Evolutionary conservation across 2,329 filamentous ascomycete species (phyloP).

Genomic region (Ramularia endophylla): DNA sequence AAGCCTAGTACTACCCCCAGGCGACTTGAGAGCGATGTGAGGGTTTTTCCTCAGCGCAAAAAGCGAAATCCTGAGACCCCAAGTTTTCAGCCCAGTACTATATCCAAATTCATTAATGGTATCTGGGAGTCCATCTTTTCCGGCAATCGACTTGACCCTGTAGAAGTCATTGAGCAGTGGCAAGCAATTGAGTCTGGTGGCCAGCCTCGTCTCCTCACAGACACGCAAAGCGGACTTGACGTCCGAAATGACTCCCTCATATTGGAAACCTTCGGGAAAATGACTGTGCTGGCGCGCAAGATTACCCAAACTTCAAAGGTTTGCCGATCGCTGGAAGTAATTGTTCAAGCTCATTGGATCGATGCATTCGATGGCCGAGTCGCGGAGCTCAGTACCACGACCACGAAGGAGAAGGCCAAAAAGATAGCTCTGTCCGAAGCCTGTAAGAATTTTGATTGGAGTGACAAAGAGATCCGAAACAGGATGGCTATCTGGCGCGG

Average conservation of each 20-base stretch:
- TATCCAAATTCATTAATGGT: constrained; percentile 45
- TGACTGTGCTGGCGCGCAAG: constrained; percentile 40
- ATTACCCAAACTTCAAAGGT: constrained; percentile 48
- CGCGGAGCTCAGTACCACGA: constrained; percentile 31
- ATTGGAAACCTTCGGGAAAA: constrained; percentile 33
- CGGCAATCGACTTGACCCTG: constrained; percentile 37
- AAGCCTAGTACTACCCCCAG: constrained; percentile 9
- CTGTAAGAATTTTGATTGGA: constrained; percentile 50
- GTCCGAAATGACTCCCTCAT: constrained; percentile 15
- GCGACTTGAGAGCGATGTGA: constrained; percentile 19
- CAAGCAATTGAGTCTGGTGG: constrained; percentile 27
- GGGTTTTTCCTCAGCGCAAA: constrained; percentile 24
- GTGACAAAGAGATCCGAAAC: constrained; percentile 53
- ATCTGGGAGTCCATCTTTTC: constrained; percentile 47
- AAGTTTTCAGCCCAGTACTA: constrained; percentile 41
- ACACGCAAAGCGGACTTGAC: constrained; percentile 17
- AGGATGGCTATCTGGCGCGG: constrained; percentile 51
- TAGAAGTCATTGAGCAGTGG: constrained; percentile 31
- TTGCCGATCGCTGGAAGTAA: constrained; percentile 53
- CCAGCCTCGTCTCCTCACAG: constrained; percentile 23
- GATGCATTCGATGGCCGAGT: constrained; percentile 51
- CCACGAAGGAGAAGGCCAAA: constrained; percentile 39
- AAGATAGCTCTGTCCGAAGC: constrained; percentile 50
- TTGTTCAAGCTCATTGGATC: constrained; percentile 53
- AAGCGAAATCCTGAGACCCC: constrained; percentile 32